phyloP scores from a whole-genome alignment of 176 grass and related monocot species.

The Eremochloa ophiuroides region DNA sequence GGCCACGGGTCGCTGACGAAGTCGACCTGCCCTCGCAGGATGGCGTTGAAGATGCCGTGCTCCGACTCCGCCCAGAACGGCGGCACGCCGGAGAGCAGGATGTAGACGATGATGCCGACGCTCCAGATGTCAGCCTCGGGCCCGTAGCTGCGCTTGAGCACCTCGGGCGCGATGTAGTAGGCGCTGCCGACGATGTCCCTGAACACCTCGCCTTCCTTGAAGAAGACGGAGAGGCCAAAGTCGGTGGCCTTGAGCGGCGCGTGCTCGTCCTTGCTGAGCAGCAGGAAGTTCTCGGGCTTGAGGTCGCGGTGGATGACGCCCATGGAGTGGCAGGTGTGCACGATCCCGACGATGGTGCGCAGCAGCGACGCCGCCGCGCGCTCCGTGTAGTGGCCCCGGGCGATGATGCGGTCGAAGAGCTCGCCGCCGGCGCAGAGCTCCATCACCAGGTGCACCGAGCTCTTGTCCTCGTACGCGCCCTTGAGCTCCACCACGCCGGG shows the following conservation, averaged over 20 bases:
- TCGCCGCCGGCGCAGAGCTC: conserved; percentile 69
- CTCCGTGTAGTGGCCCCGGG: conserved; percentile 85
- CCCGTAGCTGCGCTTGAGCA: conserved; percentile 73
- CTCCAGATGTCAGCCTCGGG: conserved; percentile 83
- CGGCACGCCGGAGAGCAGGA: conserved; percentile 70
- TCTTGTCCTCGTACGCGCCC: conserved; percentile 87
- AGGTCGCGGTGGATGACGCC: conserved; percentile 90
- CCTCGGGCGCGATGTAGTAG: conserved; percentile 83
- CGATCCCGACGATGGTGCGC: conserved; percentile 77
- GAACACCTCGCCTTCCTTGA: conserved; percentile 92
- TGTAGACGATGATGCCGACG: conserved; percentile 73
- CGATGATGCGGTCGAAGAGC: conserved; percentile 78
- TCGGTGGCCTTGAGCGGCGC: conserved; percentile 85
- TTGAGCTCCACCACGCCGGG: conserved; percentile 85
- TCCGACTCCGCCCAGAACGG: conserved; percentile 87
- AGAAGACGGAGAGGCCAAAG: conserved; percentile 82
- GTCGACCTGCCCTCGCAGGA: conserved; percentile 65
- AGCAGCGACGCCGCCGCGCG: conserved; percentile 60
- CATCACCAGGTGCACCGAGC: conserved; percentile 70
- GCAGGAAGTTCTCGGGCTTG: conserved; percentile 92
- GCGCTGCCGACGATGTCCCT: conserved; percentile 84
- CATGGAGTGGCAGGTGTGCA: conserved; percentile 95
- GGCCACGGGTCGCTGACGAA: conserved; percentile 74
- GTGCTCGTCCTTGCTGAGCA: conserved; percentile 67
- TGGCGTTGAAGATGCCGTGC: conserved; percentile 82